Conservation (phyloP, 441 rosid species). For the Theobroma grandiflorum region DNA sequence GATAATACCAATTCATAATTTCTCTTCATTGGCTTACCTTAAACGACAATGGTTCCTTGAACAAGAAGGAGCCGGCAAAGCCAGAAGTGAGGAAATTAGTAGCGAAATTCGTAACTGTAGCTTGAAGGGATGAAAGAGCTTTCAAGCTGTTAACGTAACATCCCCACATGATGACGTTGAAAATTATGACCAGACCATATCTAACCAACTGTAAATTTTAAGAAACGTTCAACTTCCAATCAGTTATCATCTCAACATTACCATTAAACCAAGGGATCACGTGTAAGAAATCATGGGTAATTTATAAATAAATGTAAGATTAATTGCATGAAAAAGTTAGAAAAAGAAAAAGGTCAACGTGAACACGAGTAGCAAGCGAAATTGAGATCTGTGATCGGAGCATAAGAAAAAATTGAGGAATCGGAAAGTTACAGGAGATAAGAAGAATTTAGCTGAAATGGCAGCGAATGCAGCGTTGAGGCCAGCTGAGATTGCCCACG, state of each 20-base stretch:
- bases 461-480: constrained; percentile 84
- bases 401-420: background rate
- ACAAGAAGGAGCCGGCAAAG: constrained; percentile 80
- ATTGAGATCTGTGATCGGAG: background rate
- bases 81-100: constrained; percentile 87
- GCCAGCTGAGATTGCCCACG: constrained; percentile 79
- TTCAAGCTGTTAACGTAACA: constrained; percentile 87
- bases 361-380: background rate
- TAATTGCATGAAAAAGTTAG: background rate
- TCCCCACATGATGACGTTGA: constrained; percentile 87
- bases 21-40: constrained; percentile 44
- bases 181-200: constrained; percentile 67
- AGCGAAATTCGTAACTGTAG: constrained; percentile 84
- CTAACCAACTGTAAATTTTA: constrained; percentile 50
- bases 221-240: constrained; percentile 6
- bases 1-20: background rate
- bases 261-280: background rate
- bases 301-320: background rate
- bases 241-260: background rate
- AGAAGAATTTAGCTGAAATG: constrained; percentile 72
- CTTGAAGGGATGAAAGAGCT: constrained; percentile 84
- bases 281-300: background rate
- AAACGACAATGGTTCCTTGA: constrained; percentile 60
- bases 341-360: background rate
- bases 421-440: constrained; percentile 44